phyloP scores from a whole-genome alignment of 805 yeast species.

The Candida tammaniensis region DNA sequence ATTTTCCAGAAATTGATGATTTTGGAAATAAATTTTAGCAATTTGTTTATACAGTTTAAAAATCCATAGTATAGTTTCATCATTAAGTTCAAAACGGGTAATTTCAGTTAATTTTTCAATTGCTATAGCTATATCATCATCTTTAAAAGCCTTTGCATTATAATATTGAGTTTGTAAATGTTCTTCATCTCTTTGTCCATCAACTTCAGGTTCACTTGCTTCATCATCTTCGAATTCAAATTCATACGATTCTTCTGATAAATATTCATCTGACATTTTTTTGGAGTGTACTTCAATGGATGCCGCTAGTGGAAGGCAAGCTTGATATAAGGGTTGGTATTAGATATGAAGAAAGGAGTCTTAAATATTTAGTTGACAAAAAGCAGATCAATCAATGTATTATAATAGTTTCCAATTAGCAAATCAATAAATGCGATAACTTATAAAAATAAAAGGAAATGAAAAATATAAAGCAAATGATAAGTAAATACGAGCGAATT shows the following conservation, averaged over 20 bases:
- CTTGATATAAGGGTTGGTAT: too few species aligned
- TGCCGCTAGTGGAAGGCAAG: too few species aligned
- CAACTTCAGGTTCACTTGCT: slow-evolving; percentile 11
- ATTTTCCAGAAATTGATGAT: slow-evolving; percentile 20
- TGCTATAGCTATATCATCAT: slow-evolving; percentile 27
- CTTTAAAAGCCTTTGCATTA: slow-evolving; percentile 37
- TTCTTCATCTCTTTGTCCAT: slow-evolving; percentile 16
- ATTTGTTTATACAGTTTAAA: slow-evolving; percentile 42
- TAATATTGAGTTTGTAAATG: slow-evolving; percentile 31
- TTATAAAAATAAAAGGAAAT: too few species aligned
- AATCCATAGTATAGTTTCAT: slow-evolving; percentile 27
- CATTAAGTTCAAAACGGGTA: slow-evolving; percentile 9
- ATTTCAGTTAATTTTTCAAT: slow-evolving; percentile 20
- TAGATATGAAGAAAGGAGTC: too few species aligned
- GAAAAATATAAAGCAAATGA: neutral
- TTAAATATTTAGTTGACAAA: too few species aligned
- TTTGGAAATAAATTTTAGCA: slow-evolving; percentile 31
- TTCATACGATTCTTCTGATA: slow-evolving; percentile 40
- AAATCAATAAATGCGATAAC: too few species aligned
- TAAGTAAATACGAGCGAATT: neutral
- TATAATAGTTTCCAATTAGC: too few species aligned
- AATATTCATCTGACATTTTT: slow-evolving; percentile 33
- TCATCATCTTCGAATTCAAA: slow-evolving; percentile 39
- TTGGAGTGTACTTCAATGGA: too few species aligned
- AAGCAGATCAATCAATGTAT: too few species aligned